Evolutionary conservation across 352 stramenopile species (phyloP).

Genomic region (Ophiocytium majus): DNA sequence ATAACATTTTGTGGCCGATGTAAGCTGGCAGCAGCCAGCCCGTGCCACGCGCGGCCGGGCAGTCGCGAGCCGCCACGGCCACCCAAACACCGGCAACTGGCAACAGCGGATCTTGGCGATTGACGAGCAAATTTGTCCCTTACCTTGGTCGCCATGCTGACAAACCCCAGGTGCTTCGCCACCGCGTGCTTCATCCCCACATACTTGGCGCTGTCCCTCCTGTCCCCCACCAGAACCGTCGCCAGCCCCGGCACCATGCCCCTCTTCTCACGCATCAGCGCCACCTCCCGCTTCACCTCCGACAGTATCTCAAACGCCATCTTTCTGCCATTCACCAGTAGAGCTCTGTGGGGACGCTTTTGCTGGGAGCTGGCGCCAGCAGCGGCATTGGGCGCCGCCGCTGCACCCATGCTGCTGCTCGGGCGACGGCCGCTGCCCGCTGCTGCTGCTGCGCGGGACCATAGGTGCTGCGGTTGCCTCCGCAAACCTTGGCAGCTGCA

Average conservation of each 20-base stretch:
- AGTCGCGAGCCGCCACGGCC: no score
- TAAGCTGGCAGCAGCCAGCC: no score
- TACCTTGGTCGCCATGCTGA: constrained; percentile 67
- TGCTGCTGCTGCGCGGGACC: background rate
- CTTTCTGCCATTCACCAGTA: constrained; percentile 47
- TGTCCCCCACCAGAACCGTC: constrained; percentile 90
- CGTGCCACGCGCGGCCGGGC: no score
- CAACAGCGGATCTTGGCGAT: no score
- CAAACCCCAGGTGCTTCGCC: constrained; percentile 83
- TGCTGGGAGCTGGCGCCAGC: background rate
- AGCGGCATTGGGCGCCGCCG: no score
- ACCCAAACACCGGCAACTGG: no score
- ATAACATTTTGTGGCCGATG: no score
- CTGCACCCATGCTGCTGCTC: no score
- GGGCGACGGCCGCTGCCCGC: background rate
- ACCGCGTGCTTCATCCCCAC: constrained; percentile 97
- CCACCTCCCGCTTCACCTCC: constrained; percentile 50
- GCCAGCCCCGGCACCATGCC: constrained; percentile 76
- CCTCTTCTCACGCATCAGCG: constrained; percentile 52
- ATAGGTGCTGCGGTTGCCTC: background rate
- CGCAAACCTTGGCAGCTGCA: no score
- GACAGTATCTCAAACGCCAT: constrained; percentile 52
- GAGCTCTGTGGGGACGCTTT: constrained; percentile 20
- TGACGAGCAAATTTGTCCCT: no score
- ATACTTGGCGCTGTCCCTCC: constrained; percentile 85